Base-by-base conservation (phyloP, 2,329 filamentous ascomycete species). In the Dendryphion nanum region DNA sequence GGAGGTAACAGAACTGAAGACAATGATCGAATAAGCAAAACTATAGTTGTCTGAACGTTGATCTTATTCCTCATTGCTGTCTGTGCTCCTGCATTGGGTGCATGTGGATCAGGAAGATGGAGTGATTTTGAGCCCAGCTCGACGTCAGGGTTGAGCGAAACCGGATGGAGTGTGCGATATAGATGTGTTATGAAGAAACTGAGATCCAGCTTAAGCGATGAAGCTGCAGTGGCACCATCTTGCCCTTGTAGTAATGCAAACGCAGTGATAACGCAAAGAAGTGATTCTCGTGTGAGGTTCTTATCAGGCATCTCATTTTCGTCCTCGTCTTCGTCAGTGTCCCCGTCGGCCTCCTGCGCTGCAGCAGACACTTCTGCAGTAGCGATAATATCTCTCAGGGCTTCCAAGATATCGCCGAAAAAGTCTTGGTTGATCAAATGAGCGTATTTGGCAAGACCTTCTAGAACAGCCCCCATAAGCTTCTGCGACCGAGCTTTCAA, bases 391-490 rank as follows among this genome's bases (percentile, higher is more conserved):
- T 98, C 93, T 65, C 95, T 94, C 26, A 98, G 75, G 1, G 89
- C 91, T 68, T 97, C 93, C 8, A 98, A 79, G 19, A 98, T 76
- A 61, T 98, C 93, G 18, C 91, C 93, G 56, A 98, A 98, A 73
- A 98, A 97, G 62, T 98, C 89, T 61, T 98, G 89, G 70, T 98
- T 98, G 75, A 98, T 98, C 42, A 98, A 77, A 63, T 96, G 93
- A 3, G 90, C 84, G 61, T 95, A 98, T 61, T 89, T 89, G 35
- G 91, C 90, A 16, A 98, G 73, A 18, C 93, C 93, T 71, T 97
- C 93, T 4, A 98, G 78, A 0, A 96, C 90, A 12, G 91, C 90
- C n/a, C 93, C 93, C 88, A 96, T 97, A 14, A 98, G 79, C 50
- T 85, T 81, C 12, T 88, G 83, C 17, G 81, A 77, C 18, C 89